Percentiles rank a stretch among this genome's conserved stretches.
Evolutionary conservation across 139 green algal species (phyloP).

Genomic region (Volvox reticuliferus): DNA sequence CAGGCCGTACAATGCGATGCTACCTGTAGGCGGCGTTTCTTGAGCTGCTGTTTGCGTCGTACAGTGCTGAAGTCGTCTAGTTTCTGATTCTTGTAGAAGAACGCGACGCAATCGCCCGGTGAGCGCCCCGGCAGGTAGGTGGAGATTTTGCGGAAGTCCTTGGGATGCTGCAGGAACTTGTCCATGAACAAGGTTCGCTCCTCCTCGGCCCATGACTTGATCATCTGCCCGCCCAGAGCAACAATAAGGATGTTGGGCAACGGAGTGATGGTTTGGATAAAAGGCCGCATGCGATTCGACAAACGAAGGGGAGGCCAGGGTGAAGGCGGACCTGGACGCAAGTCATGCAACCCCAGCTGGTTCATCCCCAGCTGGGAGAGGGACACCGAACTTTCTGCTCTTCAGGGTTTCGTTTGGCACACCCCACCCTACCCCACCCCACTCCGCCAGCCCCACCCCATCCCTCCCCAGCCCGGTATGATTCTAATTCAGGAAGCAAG

Average conservation of each 20-base stretch:
- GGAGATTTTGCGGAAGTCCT: conserved; percentile 91
- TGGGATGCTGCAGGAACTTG: conserved; percentile 84
- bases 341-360: no score
- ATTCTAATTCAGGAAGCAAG: no score
- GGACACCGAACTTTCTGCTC: no score
- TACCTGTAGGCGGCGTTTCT: conserved; percentile 84
- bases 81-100: conserved; percentile 93
- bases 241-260: neutral
- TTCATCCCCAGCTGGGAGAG: no score
- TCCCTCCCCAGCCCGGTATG: no score
- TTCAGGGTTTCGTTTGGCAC: no score
- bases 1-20: no score
- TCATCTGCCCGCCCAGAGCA: conserved; percentile 5
- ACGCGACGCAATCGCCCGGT: conserved; percentile 84
- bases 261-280: neutral
- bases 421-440: no score
- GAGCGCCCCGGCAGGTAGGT: conserved; percentile 81
- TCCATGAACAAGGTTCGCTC: conserved; percentile 92
- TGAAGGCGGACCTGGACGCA: no score
- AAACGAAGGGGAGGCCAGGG: no score
- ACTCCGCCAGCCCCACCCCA: no score
- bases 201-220: conserved; percentile 77
- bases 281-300: neutral
- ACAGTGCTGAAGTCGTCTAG: conserved; percentile 88
- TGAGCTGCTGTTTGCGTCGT: conserved; percentile 90